phyloP scores from a whole-genome alignment of 1,284 basidiomycete species.

The Polyporus tsugae region DNA sequence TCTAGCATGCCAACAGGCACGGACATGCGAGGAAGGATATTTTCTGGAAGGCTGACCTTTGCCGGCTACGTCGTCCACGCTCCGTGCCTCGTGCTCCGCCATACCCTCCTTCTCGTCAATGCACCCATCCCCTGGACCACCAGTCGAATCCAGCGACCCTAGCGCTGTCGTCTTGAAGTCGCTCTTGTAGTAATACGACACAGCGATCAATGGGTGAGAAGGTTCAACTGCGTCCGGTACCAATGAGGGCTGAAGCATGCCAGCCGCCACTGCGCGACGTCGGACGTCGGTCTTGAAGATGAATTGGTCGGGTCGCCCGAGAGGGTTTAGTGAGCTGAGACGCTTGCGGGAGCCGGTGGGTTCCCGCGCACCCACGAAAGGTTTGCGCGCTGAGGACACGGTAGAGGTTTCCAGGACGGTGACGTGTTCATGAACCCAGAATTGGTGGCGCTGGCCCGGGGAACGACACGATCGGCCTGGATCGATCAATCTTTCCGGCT shows the following conservation, averaged over 20 bases:
- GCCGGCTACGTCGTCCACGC: slow-evolving; percentile 4
- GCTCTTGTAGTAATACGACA: background rate
- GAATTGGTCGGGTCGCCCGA: background rate
- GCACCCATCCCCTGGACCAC: background rate
- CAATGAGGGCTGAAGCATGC: background rate
- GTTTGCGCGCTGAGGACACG: background rate
- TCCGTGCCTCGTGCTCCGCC: slow-evolving; percentile 9
- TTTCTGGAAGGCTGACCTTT: slow-evolving; percentile 5
- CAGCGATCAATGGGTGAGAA: background rate
- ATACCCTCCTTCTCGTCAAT: background rate
- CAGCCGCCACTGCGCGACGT: background rate
- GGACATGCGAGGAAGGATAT: background rate
- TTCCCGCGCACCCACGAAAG: background rate
- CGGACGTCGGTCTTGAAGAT: background rate
- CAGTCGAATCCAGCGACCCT: background rate
- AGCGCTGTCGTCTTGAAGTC: background rate
- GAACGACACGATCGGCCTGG: background rate
- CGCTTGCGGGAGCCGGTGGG: background rate
- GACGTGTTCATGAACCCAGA: background rate
- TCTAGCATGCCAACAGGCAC: slow-evolving; percentile 9
- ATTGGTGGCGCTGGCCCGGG: background rate
- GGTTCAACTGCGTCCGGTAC: background rate
- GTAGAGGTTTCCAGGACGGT: background rate
- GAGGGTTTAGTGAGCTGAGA: background rate
- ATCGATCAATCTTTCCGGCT: background rate